These are phyloP conservation scores for Fusarium duplospermum DNA, from an alignment of 2,329 filamentous ascomycete genomes.

Conservation along the genomic window DNA sequence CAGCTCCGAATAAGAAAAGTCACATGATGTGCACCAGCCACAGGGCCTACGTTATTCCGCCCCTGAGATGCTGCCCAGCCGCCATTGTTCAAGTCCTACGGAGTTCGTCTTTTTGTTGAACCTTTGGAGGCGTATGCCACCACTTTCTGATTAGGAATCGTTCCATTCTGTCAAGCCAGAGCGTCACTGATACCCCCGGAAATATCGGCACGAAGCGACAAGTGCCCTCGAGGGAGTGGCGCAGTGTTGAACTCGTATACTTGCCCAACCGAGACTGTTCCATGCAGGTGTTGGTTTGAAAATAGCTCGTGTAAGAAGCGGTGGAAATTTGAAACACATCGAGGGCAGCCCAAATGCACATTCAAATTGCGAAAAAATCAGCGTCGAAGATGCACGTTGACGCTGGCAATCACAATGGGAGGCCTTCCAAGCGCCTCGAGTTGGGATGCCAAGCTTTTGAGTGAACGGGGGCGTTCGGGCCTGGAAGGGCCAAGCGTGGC, in stretches of 20 bases:
- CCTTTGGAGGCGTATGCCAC: neutral
- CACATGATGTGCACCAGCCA: conserved; percentile 46
- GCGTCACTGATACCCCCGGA: conserved; percentile 22
- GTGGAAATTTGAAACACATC: neutral
- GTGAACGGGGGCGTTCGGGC: conserved; percentile 24
- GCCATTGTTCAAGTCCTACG: neutral
- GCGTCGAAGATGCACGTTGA: neutral
- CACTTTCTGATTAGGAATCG: conserved; percentile 11
- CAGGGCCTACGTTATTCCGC: conserved; percentile 28
- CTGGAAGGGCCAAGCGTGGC: conserved; percentile 48
- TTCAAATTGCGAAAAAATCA: neutral
- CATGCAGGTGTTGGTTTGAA: neutral
- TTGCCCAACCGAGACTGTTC: neutral
- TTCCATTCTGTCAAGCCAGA: neutral
- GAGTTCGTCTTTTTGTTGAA: neutral
- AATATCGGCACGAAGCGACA: conserved; percentile 32
- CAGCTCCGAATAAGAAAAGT: conserved; percentile 26
- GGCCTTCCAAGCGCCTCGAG: neutral
- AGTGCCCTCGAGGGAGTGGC: conserved; percentile 25
- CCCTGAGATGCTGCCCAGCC: neutral
- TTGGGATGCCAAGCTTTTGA: conserved; percentile 21
- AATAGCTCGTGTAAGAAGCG: neutral
- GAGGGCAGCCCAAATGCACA: neutral
- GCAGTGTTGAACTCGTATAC: conserved; percentile 20
- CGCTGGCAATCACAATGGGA: neutral